Percentiles rank a stretch among this genome's conserved stretches.
Evolutionary conservation across 2,329 filamentous ascomycete species (phyloP).

Genomic region (Paraphoma chrysanthemicola): DNA sequence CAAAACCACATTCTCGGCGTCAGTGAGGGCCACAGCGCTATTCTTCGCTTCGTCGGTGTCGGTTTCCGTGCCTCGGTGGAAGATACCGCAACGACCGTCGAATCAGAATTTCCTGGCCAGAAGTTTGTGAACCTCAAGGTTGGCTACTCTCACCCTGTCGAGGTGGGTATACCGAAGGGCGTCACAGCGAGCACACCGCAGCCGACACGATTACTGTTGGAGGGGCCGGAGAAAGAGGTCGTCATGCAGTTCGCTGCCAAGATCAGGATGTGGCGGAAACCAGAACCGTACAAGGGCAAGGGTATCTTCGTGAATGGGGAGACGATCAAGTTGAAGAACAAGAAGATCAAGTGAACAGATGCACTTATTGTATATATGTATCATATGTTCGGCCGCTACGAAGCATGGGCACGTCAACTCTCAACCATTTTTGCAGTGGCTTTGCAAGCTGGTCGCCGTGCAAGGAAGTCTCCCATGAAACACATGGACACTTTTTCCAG

Average conservation of each 20-base stretch:
- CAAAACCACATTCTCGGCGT: constrained; percentile 92
- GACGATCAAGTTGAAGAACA: constrained; percentile 97
- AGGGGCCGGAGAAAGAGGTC: constrained; percentile 84
- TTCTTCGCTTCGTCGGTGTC: constrained; percentile 91
- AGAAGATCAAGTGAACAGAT: constrained; percentile 63
- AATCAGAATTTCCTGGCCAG: constrained; percentile 77
- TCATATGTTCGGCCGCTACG: constrained; percentile 9
- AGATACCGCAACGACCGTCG: constrained; percentile 70
- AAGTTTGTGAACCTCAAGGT: constrained; percentile 93
- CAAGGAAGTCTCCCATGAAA: too few relatives aligned
- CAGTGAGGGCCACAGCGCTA: constrained; percentile 93
- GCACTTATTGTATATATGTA: constrained; percentile 21
- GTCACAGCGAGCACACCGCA: constrained; percentile 88
- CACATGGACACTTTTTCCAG: too few relatives aligned
- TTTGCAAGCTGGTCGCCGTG: too few relatives aligned
- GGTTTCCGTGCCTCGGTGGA: constrained; percentile 93
- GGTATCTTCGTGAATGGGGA: constrained; percentile 98
- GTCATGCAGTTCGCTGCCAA: constrained; percentile 91
- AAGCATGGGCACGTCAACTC: too few relatives aligned
- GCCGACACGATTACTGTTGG: constrained; percentile 87
- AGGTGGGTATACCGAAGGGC: constrained; percentile 81
- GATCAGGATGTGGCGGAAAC: constrained; percentile 86
- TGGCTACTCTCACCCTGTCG: constrained; percentile 94
- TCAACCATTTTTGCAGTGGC: too few relatives aligned
- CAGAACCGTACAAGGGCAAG: constrained; percentile 99